Evolutionary conservation across 148 eudicot species (phyloP), one percentile per base, ranked within the genome.

Genomic region (Rhododendron molle): DNA sequence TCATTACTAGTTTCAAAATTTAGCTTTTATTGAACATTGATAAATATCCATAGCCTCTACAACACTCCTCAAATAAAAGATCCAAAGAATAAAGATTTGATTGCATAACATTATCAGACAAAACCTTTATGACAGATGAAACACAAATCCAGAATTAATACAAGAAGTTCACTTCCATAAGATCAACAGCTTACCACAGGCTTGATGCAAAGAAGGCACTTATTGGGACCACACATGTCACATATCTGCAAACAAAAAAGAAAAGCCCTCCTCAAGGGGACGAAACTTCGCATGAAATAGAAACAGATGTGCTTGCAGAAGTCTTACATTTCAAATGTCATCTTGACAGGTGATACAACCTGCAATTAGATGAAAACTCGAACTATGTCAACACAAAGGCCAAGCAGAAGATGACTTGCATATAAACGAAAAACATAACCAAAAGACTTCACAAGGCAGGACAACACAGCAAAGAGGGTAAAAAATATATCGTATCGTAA

Each of bases 151-250:
- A 72, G 67, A 10, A 16, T 21, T 67, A 49, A 46, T 28, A 44
- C 60, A 30, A 71, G n/a, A 71, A 40, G 10, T 67, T 34, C 21
- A 46, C 34, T 50, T 80, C 58, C 43, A 8, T 28, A 1, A 44
- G 20, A 71, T 20, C 28, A 28, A 72, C n/a, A 47, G 81, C 86
- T 91, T 90, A 95, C 98, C 98, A 95, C 49, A 95, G 93, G 87
- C 98, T 95, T 82, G 98, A 92, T n/a, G 98, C 98, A 86, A 95
- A 95, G 92, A 95, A 95, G 81, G 98, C 98, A 77, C 98, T 95
- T 72, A 95, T 95, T 65, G 98, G 98, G 86, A 95, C 87, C 62
- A 95, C 98, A 87, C 94, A 95, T 1, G 98, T 90, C 1, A 92
- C 94, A 87, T 95, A 95, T 87, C 98, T 95, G 85, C 86, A 88